Evolutionary conservation across 306 rosid genomes (phyloP).

Genomic region (Mucuna pruriens): DNA sequence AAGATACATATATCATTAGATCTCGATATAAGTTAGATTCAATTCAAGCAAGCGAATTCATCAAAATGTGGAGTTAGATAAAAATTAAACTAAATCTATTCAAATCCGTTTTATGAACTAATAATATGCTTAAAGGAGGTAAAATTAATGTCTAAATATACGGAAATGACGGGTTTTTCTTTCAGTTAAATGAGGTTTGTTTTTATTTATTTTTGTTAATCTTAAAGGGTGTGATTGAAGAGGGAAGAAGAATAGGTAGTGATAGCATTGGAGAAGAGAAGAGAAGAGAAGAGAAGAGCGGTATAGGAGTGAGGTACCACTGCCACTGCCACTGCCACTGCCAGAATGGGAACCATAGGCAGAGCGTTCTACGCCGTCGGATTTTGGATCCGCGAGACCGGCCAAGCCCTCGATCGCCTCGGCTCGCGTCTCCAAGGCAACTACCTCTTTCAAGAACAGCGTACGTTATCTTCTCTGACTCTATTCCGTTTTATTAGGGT

Average conservation of each 20-base stretch:
- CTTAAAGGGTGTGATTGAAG: constrained; percentile 2
- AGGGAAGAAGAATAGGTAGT: neutral
- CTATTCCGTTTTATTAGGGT: neutral
- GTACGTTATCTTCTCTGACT: constrained; percentile 37
- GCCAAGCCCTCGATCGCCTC: constrained; percentile 94
- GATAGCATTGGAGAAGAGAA: no score
- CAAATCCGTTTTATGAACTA: no score
- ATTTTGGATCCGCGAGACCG: constrained; percentile 98
- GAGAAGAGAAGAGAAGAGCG: neutral
- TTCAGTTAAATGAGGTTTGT: no score
- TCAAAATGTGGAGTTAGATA: no score
- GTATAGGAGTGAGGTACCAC: neutral
- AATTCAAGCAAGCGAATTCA: no score
- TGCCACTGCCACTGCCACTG: neutral
- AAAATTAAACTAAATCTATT: no score
- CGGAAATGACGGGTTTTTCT: no score
- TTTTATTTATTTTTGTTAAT: no score
- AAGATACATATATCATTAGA: no score
- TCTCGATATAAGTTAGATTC: no score
- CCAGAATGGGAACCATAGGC: constrained; percentile 80
- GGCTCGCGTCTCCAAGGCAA: constrained; percentile 92
- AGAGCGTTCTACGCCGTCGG: constrained; percentile 88
- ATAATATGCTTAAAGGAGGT: no score
- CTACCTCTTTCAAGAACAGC: constrained; percentile 85
- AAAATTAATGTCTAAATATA: no score